Base-by-base conservation (phyloP, 495 filamentous ascomycete species). In the Collariella sp. region DNA sequence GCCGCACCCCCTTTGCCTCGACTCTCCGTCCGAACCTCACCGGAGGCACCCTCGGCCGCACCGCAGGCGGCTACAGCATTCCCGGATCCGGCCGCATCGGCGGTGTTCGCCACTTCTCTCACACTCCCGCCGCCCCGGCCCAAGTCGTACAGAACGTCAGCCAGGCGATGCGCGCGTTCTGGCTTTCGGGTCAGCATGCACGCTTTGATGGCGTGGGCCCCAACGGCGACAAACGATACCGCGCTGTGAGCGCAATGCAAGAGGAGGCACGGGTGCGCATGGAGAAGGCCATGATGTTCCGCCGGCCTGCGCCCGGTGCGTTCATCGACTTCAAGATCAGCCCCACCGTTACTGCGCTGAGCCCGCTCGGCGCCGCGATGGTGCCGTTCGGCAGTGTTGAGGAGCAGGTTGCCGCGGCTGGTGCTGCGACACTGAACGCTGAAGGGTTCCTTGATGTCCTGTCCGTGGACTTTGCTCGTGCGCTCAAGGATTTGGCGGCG, bases 131-230 rank as follows among this genome's bases (percentile, higher is more conserved):
- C 3, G 82, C 83, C 1, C 89, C 87, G 19, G 88, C 90, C 5
- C 87, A 97, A 66, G 88, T 97, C 18, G 77, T 97, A n/a, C 82
- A 90, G 62, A 96, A 96, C 71, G 91, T 97, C 2, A 95, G 88
- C 18, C 82, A 86, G 54, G 93, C 89, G 0, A 83, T 96, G 47
- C 83, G 93, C 5, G 90, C 89, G 1, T 96, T 98, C 69, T 83
- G 84, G 68, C 71, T 95, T n/a, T 86, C 83, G 0, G 93, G 93
- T 1, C 82, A 91, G 55, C 91, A 90, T 62, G 85, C 84, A 12
- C 83, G 87, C 39, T 95, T 86, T 57, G 87, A 95, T 64, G 89
- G 89, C 15, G 65, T 83, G 29, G 78, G 80, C 41, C 72, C 81
- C 11, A 65, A 78, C 7, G 89, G 90, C 41, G 83, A 89, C 69